Evolutionary conservation across 176 grass and related monocot species (phyloP).

Genomic region (Coix lacrymajobi): DNA sequence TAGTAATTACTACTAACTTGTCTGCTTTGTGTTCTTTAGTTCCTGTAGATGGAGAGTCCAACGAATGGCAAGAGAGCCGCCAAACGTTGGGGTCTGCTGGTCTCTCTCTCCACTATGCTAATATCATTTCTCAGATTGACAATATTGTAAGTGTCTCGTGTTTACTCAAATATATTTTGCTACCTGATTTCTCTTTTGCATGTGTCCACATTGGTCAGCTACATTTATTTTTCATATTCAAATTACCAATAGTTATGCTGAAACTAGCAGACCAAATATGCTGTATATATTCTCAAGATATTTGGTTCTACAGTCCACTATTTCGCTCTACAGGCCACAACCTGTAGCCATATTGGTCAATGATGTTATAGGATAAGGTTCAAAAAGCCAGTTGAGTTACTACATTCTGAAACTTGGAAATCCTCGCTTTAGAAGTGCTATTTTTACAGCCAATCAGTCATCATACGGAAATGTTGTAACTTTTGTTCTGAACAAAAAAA

Average conservation of each 20-base stretch:
- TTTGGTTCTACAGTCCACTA: background rate
- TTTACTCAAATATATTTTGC: slow-evolving; percentile 1
- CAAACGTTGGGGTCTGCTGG: slow-evolving; percentile 75
- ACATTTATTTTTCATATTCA: background rate
- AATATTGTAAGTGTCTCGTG: slow-evolving; percentile 73
- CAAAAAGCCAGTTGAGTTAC: background rate
- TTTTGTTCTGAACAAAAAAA: background rate
- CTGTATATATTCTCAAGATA: background rate
- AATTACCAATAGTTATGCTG: background rate
- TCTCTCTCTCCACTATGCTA: slow-evolving; percentile 92
- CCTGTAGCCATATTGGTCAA: background rate
- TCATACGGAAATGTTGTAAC: background rate
- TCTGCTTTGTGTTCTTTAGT: slow-evolving; percentile 2
- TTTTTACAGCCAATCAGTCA: background rate
- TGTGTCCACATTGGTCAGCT: background rate
- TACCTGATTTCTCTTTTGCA: background rate
- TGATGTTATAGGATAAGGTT: background rate
- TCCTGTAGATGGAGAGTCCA: slow-evolving; percentile 19
- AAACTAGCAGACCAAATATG: background rate
- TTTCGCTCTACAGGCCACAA: background rate
- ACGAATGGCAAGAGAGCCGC: slow-evolving; percentile 26
- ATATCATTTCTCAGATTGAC: slow-evolving; percentile 93
- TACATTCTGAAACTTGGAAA: background rate
- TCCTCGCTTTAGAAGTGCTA: background rate
- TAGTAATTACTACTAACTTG: background rate